A percentile compares a stretch with the other conserved stretches of the same genome.
phyloP scores from a whole-genome alignment of 805 yeast species.

The Kockiozyma suomiensis region DNA sequence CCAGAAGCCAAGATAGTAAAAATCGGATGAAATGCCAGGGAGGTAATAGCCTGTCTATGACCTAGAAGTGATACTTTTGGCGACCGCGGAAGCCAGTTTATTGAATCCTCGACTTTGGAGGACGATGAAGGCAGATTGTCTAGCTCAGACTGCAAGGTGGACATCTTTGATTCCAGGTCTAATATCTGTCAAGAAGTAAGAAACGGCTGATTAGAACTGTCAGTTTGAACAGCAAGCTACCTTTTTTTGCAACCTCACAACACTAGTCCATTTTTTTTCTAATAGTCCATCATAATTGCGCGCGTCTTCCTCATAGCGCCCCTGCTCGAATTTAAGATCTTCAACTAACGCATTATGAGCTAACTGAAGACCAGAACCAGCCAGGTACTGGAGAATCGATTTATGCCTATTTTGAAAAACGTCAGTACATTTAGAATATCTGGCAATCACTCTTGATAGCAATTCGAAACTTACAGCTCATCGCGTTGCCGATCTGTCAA shows the following conservation, averaged over 20 bases:
- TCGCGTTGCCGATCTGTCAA: constrained; percentile 30
- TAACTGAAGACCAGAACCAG: constrained; percentile 7
- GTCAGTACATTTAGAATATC: no score
- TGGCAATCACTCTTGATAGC: no score
- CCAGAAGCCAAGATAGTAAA: constrained; percentile 67
- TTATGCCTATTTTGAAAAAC: constrained; percentile 6
- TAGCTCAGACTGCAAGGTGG: constrained; percentile 47
- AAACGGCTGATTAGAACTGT: background rate
- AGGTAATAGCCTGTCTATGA: constrained; percentile 62
- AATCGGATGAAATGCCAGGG: constrained; percentile 73
- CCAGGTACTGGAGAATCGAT: constrained; percentile 24
- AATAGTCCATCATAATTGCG: constrained; percentile 43
- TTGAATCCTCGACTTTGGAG: constrained; percentile 35
- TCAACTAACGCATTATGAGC: constrained; percentile 13
- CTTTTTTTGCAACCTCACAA: constrained; percentile 73
- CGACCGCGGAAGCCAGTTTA: constrained; percentile 65
- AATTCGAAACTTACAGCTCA: constrained; percentile 31
- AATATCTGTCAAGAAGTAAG: constrained; percentile 39
- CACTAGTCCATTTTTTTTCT: constrained; percentile 86
- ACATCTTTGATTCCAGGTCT: constrained; percentile 65
- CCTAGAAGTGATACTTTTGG: constrained; percentile 51
- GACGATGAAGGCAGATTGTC: constrained; percentile 47
- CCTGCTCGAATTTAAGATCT: constrained; percentile 8
- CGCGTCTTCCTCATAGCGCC: background rate
- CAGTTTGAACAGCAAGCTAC: constrained; percentile 36